Conservation (phyloP, 345 rosid species). For the Iberis pinnata region DNA sequence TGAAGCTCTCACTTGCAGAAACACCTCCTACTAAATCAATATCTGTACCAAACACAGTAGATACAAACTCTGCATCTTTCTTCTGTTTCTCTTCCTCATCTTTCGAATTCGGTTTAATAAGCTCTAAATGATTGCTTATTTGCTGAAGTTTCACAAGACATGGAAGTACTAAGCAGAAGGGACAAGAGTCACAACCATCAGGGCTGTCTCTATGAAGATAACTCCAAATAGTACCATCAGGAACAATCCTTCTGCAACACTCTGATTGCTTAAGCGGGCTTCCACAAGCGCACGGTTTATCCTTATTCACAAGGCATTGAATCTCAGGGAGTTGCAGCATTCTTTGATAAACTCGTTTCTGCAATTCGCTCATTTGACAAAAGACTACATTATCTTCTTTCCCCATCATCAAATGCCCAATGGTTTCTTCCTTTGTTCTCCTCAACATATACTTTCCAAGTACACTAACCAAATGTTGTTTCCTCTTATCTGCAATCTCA, state of each 20-base stretch:
- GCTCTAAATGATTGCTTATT: conserved; percentile 96
- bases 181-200: conserved; percentile 96
- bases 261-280: conserved; percentile 85
- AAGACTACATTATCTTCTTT: conserved; percentile 95
- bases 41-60: conserved; percentile 76
- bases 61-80: conserved; percentile 82
- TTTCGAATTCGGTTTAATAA: conserved; percentile 83
- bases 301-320: conserved; percentile 87
- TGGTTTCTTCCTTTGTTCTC: conserved; percentile 94
- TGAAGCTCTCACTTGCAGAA: conserved; percentile 62
- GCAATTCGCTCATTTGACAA: conserved; percentile 87
- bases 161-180: conserved; percentile 91
- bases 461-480: conserved; percentile 61
- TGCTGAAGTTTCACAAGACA: conserved; percentile 59
- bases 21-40: conserved; percentile 72
- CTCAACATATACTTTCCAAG: conserved; percentile 76
- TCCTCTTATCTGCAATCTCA: conserved; percentile 67
- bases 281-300: conserved; percentile 75
- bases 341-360: conserved; percentile 72
- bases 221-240: conserved; percentile 85
- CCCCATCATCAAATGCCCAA: conserved; percentile 95
- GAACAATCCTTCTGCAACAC: conserved; percentile 84
- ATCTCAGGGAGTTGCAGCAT: conserved; percentile 77
- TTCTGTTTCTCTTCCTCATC: conserved; percentile 82
- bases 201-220: conserved; percentile 74